Conservation (phyloP, 768 basidiomycete species). For the Tubosaeta sp. region DNA sequence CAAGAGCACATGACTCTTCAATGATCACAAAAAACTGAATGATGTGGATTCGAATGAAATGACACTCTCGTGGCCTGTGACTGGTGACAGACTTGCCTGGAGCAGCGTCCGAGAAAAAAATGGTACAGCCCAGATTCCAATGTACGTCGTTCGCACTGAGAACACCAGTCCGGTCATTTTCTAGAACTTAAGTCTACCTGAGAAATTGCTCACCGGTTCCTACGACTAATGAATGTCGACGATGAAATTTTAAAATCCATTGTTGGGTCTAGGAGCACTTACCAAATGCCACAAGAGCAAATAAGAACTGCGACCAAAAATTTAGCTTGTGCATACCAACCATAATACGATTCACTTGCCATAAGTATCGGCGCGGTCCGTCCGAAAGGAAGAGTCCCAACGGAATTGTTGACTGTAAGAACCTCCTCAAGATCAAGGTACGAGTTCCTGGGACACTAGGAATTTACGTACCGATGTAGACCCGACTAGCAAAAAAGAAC, state of each 20-base stretch:
- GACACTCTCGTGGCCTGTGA: not conserved
- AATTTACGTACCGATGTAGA: conserved; percentile 7
- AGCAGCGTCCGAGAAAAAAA: conserved; percentile 3
- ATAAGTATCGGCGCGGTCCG: conserved; percentile 9
- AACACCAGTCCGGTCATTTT: not conserved
- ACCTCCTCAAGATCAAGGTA: not conserved
- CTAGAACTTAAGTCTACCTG: not conserved
- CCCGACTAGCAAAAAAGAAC: conserved; percentile 9
- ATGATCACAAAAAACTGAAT: conserved; percentile 5
- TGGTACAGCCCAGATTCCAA: conserved; percentile 5
- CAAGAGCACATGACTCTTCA: conserved; percentile 14
- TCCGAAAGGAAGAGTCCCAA: conserved; percentile 8
- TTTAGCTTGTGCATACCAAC: not conserved
- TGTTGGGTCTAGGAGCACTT: not conserved
- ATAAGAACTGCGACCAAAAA: conserved; percentile 2
- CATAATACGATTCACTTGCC: conserved; percentile 1
- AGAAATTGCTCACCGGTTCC: conserved; percentile 6
- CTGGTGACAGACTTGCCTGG: conserved; percentile 7
- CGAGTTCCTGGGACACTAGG: not conserved
- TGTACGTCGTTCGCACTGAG: conserved; percentile 10
- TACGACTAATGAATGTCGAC: not conserved
- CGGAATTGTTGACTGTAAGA: conserved; percentile 3
- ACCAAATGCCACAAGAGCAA: conserved; percentile 11
- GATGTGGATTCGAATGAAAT: not conserved
- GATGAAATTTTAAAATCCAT: not conserved